Conservation (phyloP, 1,284 basidiomycete species). For the Pseudomicrostroma phylloplanum region DNA sequence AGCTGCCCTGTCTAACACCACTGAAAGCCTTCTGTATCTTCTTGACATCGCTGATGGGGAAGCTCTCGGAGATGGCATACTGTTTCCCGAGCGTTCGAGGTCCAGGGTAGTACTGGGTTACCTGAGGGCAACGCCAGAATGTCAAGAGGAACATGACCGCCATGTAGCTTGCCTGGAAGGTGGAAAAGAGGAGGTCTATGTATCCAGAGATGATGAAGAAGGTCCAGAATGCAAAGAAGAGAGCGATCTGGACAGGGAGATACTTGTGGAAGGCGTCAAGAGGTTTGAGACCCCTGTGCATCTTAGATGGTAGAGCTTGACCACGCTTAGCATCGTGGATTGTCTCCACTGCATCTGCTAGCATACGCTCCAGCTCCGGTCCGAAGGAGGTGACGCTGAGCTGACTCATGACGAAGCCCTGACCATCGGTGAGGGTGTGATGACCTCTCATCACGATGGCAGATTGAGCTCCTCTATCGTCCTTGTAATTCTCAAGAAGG, state of each 20-base stretch:
- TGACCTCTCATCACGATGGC: constrained; percentile 43
- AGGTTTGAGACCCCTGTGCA: constrained; percentile 38
- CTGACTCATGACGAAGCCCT: constrained; percentile 45
- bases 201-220: constrained; percentile 17
- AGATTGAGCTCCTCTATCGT: constrained; percentile 23
- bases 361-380: constrained; percentile 37
- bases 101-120: constrained; percentile 28
- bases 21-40: constrained; percentile 44
- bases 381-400: constrained; percentile 40
- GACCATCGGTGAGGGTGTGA: constrained; percentile 43
- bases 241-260: constrained; percentile 26
- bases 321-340: constrained; percentile 32
- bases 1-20: constrained; percentile 32
- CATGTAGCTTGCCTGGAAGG: constrained; percentile 24
- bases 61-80: constrained; percentile 21
- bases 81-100: constrained; percentile 30
- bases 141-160: constrained; percentile 29
- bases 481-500: constrained; percentile 36
- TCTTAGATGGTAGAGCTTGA: constrained; percentile 32
- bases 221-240: constrained; percentile 38
- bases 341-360: constrained; percentile 29
- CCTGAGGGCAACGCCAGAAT: constrained; percentile 35
- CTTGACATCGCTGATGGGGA: constrained; percentile 40
- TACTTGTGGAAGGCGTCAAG: constrained; percentile 31
- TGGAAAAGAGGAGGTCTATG: constrained; percentile 23